Evolutionary conservation across 1,284 basidiomycete genomes (phyloP), one percentile per base, ranked within the genome.

Genomic region (Leccinum huronense): DNA sequence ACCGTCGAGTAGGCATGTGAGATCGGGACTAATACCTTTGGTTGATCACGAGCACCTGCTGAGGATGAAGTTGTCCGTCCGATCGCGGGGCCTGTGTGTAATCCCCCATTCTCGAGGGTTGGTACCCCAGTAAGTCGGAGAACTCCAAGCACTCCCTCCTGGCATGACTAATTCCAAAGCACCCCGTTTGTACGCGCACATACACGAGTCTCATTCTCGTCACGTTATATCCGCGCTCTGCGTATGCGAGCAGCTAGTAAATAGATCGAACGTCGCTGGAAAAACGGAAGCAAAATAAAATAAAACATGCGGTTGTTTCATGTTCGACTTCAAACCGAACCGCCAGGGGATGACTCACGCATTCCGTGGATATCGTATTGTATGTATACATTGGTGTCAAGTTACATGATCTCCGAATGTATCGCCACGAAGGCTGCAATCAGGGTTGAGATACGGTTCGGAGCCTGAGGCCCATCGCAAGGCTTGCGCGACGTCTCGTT

Each of bases 21-120:
- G 65, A 69, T 67, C 62, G 65, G 66, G 63, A 61, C 62, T 36
- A 51, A 54, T 63, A 36, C 33, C 36, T 45, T 60, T 53, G 33
- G 60, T 55, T 59, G 58, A 64, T 61, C 58, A 57, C 48, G 36
- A 61, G 57, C 54, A 40, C 57, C 51, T 61, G 38, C 38, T 62
- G 5, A 42, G 40, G 63, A 40, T 60, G 48, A 13, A 56, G 31
- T 56, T 30, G 3, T 42, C 63, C 27, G 61, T 27, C 61, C 51
- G 60, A 72, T 73, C 60, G 59, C 31, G 63, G 57, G 33, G 45
- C 36, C 14, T 62, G 53, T 27, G 59, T 42, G 30, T 63, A 56
- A 30, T 58, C 63, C 61, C 71, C 73, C 63, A 42, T 75, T 72
- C 66, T 72, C 60, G 61, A 71, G 68, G 63, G 65, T 64, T 60